These are phyloP conservation scores for Ophiobolus disseminans DNA, from an alignment of 2,329 filamentous ascomycete species.

Conservation along the genomic window DNA sequence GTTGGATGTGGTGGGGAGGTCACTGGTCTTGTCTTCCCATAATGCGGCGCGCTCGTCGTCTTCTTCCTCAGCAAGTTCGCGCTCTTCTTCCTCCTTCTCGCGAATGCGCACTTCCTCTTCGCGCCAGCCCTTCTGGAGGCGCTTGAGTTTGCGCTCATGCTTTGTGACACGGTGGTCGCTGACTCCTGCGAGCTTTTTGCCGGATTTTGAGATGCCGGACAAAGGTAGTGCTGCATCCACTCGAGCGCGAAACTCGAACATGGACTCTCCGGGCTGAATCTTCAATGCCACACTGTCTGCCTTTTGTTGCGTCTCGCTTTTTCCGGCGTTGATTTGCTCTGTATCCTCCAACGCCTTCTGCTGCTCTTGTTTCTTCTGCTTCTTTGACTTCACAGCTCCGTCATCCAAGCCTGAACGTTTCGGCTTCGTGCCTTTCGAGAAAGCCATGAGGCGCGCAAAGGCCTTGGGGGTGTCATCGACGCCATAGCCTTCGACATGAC, in stretches of 20 bases:
- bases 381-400: conserved; percentile 60
- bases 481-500: conserved; percentile 59
- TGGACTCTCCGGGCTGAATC: conserved; percentile 82
- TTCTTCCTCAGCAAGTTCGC: conserved; percentile 68
- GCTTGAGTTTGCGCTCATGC: conserved; percentile 80
- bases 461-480: conserved; percentile 85
- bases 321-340: conserved; percentile 18
- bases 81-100: conserved; percentile 80
- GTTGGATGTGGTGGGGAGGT: conserved; percentile 62
- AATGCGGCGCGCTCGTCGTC: conserved; percentile 68
- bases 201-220: conserved; percentile 66
- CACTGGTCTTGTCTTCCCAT: conserved; percentile 68
- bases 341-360: conserved; percentile 14
- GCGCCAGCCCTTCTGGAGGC: conserved; percentile 65
- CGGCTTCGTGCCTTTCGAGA: conserved; percentile 64
- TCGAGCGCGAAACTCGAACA: conserved; percentile 80
- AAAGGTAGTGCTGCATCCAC: conserved; percentile 87
- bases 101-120: conserved; percentile 63
- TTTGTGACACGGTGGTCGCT: conserved; percentile 73
- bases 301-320: conserved; percentile 38
- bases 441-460: conserved; percentile 85
- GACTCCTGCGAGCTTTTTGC: conserved; percentile 68
- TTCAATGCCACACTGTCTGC: conserved; percentile 18
- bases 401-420: conserved; percentile 71
- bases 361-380: conserved; percentile 52